phyloP scores from a whole-genome alignment of 1,139 yeast species.

The Zhuliangozyma blackwelliae region DNA sequence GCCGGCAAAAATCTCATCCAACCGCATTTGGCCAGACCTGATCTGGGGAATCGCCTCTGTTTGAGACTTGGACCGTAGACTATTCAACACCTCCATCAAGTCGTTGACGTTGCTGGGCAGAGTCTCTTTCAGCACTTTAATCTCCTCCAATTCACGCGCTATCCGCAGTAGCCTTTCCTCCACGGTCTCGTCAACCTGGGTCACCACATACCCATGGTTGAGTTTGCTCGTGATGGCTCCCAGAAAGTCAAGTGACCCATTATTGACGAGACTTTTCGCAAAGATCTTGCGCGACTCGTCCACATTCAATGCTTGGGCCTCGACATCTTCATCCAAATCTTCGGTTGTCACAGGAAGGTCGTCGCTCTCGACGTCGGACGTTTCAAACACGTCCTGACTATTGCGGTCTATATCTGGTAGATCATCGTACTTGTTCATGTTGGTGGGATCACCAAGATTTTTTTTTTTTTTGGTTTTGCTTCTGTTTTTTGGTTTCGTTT shows the following conservation, averaged over 20 bases:
- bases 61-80: not conserved
- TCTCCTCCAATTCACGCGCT: conserved; percentile 40
- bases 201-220: conserved; percentile 23
- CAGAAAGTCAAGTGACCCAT: conserved; percentile 32
- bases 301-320: conserved; percentile 15
- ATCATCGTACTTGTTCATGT: conserved; percentile 17
- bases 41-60: not conserved
- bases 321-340: conserved; percentile 8
- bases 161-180: conserved; percentile 45
- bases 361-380: conserved; percentile 44
- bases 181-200: conserved; percentile 28
- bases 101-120: conserved; percentile 2
- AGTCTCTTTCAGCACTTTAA: conserved; percentile 11
- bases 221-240: conserved; percentile 24
- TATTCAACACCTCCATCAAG: conserved; percentile 7
- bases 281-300: conserved; percentile 19
- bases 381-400: conserved; percentile 42
- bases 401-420: conserved; percentile 27
- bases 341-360: not conserved
- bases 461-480: too few relatives aligned
- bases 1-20: conserved; percentile 1
- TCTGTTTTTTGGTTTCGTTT: too few relatives aligned
- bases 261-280: conserved; percentile 14
- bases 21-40: not conserved
- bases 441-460: not conserved